Conservation (phyloP, 1,139 yeast species). For the Pichia sp. region DNA sequence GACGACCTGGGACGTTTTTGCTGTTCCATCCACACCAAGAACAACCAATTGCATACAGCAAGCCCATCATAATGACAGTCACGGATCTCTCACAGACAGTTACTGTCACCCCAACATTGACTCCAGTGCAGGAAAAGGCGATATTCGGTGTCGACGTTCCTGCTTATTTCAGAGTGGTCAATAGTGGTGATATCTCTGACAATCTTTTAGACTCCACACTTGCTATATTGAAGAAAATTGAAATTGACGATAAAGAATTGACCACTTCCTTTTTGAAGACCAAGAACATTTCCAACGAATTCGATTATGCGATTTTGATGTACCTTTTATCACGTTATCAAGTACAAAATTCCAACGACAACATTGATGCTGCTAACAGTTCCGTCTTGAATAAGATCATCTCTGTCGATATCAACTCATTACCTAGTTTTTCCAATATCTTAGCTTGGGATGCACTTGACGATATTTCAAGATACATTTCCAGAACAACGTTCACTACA, state of each 20-base stretch:
- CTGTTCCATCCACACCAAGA: no score
- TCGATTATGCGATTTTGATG: slow-evolving; percentile 10
- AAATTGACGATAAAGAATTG: slow-evolving; percentile 1
- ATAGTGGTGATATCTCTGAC: background rate
- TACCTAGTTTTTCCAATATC: slow-evolving; percentile 19
- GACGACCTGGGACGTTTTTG: no score
- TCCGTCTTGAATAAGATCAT: slow-evolving; percentile 5
- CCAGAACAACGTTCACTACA: background rate
- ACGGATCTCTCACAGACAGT: slow-evolving; percentile 1
- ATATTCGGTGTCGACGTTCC: slow-evolving; percentile 15
- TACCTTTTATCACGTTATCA: slow-evolving; percentile 5
- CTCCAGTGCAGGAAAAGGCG: slow-evolving; percentile 19
- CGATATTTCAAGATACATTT: background rate
- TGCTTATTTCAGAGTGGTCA: background rate
- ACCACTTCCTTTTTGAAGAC: slow-evolving; percentile 1
- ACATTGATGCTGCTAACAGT: background rate
- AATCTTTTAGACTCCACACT: slow-evolving; percentile 11
- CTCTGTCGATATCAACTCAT: slow-evolving; percentile 5
- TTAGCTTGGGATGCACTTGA: slow-evolving; percentile 20
- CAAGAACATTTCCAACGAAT: slow-evolving; percentile 7
- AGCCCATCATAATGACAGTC: slow-evolving; percentile 1
- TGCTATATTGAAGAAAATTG: slow-evolving; percentile 6
- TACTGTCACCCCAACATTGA: slow-evolving; percentile 10
- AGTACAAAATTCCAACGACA: background rate
- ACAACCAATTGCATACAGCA: no score